Evolutionary conservation across 371 early-diverging fungal species (phyloP), one percentile per base, ranked within the genome.

Genomic region (Rhizomucor pusillus): DNA sequence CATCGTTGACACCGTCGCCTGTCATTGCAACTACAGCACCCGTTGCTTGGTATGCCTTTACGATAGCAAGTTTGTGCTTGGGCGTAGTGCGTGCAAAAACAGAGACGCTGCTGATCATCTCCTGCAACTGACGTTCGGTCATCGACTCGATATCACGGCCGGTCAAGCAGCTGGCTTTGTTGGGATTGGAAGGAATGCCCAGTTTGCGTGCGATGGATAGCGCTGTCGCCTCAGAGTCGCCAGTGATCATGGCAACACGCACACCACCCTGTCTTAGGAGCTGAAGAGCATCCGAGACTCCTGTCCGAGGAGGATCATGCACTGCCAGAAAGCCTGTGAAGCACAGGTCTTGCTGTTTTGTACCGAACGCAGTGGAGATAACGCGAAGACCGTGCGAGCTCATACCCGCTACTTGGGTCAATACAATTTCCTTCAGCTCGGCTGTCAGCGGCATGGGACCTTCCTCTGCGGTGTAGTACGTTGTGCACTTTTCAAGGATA

Each of bases 1-100:
- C 91, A 77, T 97, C 98, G 63, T 93, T 95, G n/a, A 93, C 92
- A 43, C 98, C 99, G 71, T 99, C 99, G 16, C 99, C 99, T 11
- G 94, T 94, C 77, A 96, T 92, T 2, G 90, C 94, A 5, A 92
- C 92, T 7, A 86, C 85, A 44, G 81, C 69, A 7, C 88, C 91
- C 34, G 87, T 81, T 24, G 77, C 75, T 46, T 89, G 86, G 57
- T 88, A 80, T 16, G 91, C 86, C 43, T 87, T 79, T 14, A 94
- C 90, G 61, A 95, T 92, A 47, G 84, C 82, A 50, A 94, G 77
- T 64, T 95, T 95, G 63, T 94, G 93, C 57, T 91, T 89, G 20
- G 95, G 94, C 3, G 92, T 90, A 10, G 94, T 93, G 35, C 95
- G 87, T 0, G 93, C 92, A 82, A 95, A 95, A 4, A 93, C 91